A percentile compares a stretch with the other conserved stretches of the same genome.
These are phyloP conservation scores for Gynochthodes officinalis DNA, from an alignment of 257 asterid genomes.

Conservation along the genomic window DNA sequence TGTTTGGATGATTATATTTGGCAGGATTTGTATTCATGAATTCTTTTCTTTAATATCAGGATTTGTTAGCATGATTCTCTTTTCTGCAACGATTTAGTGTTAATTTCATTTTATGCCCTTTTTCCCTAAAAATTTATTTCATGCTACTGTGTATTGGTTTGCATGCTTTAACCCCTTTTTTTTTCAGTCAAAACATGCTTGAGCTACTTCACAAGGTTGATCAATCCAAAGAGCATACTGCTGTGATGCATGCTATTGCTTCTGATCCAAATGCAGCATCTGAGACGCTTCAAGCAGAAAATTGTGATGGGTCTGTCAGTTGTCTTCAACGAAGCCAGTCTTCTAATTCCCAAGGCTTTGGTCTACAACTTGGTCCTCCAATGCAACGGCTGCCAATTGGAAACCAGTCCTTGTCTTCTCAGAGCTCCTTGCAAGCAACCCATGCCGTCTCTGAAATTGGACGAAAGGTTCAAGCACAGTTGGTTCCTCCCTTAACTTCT, in stretches of 20 bases:
- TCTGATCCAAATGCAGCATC: slow-evolving; percentile 47
- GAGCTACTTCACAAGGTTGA: slow-evolving; percentile 93
- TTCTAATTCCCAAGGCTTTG: slow-evolving; percentile 74
- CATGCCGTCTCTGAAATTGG: slow-evolving; percentile 42
- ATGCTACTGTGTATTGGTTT: not conserved
- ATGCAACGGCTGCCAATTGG: slow-evolving; percentile 48
- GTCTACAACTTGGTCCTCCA: slow-evolving; percentile 92
- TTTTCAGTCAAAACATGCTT: slow-evolving; percentile 80
- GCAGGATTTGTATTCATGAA: not conserved
- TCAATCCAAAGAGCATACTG: slow-evolving; percentile 53
- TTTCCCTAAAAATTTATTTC: not conserved
- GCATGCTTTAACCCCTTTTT: slow-evolving; percentile 20
- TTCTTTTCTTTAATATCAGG: not conserved
- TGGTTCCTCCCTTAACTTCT: slow-evolving; percentile 34
- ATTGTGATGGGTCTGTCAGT: slow-evolving; percentile 46
- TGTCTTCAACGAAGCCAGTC: slow-evolving; percentile 55
- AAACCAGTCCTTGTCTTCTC: slow-evolving; percentile 43
- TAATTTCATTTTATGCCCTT: too few relatives aligned
- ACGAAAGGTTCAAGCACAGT: slow-evolving; percentile 36
- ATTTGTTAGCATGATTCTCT: not conserved
- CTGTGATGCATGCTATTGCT: slow-evolving; percentile 32
- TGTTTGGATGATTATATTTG: slow-evolving; percentile 2
- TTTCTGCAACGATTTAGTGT: not conserved
- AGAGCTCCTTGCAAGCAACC: slow-evolving; percentile 32
- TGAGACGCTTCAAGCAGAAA: slow-evolving; percentile 45